Base-by-base conservation (phyloP, 495 filamentous ascomycete genomes). In the Friedmanniomyces simplex region DNA sequence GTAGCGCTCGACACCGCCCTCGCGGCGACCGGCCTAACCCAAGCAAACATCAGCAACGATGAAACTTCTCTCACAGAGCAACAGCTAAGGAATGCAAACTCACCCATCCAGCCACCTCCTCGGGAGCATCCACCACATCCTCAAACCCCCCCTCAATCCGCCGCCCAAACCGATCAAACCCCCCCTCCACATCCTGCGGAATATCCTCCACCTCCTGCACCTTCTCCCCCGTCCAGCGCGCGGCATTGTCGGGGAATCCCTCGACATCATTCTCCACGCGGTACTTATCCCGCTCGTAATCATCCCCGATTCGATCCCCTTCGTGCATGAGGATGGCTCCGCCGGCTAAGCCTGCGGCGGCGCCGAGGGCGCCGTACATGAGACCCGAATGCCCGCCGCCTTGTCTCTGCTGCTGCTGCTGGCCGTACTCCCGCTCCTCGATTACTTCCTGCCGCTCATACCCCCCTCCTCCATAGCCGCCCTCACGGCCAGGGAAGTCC, bases 281-380 rank as follows among this genome's bases (percentile, higher is more conserved):
- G 13, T 68, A 59, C 57, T 71, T 69, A 24, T 71, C 59, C 5
- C 64, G 52, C 12, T 73, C 65, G 39, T 58, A 69, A 16, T 64
- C 53, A 11, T 70, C 63, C 41, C 69, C 68, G 14, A 79, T 62
- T 24, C 77, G 58, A 50, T 67, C 69, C 1, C 64, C 68, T 54
- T 70, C 79, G 61, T 82, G 72, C 20, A 72, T 76, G 39, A 83
- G 59, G 18, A 82, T 57, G 1, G 79, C 82, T 22, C 81, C 81
- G 18, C 73, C 82, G 47, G 78, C 66, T 42, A 74, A 74, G 52
- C 81, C 82, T 5, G 78, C 71, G 0, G 78, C 82, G 43, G 82
- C 59, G 50, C 79, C 82, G 36, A 74, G 78, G 1, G 75, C 78
- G 16, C 74, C 80, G 22, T 71, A 76, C 36, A 74, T 46, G 34